These are phyloP conservation scores for Elsinoe arachidis DNA, from an alignment of 2,329 filamentous ascomycete species.

Conservation along the genomic window DNA sequence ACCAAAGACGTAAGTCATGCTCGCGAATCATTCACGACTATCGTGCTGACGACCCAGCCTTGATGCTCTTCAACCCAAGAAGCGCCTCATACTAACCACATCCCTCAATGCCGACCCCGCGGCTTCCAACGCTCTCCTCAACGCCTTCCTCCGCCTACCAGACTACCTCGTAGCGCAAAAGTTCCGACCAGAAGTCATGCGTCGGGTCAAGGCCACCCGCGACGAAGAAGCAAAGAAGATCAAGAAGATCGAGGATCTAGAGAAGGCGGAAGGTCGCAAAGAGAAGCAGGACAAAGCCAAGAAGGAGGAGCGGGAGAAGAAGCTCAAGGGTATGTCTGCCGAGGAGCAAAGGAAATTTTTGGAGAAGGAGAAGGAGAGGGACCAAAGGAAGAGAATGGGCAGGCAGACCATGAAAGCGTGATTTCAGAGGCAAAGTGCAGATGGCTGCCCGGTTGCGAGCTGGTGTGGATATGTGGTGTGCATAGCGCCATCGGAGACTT, in stretches of 20 bases:
- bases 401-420: conserved; percentile 47
- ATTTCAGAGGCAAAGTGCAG: no score
- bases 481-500: no score
- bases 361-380: conserved; percentile 82
- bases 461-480: no score
- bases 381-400: conserved; percentile 53
- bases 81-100: conserved; percentile 71
- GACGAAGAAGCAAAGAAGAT: conserved; percentile 75
- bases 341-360: conserved; percentile 46
- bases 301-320: conserved; percentile 64
- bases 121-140: conserved; percentile 65
- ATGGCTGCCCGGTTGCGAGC: no score
- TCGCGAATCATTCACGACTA: neutral
- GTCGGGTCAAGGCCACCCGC: conserved; percentile 71
- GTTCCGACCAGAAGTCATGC: conserved; percentile 80
- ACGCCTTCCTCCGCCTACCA: conserved; percentile 73
- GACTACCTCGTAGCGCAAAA: conserved; percentile 69
- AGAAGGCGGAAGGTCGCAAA: conserved; percentile 54
- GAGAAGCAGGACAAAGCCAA: conserved; percentile 54
- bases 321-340: conserved; percentile 62
- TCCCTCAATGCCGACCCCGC: conserved; percentile 47
- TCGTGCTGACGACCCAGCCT: conserved; percentile 44
- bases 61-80: conserved; percentile 74
- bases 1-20: conserved; percentile 61
- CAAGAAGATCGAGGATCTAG: conserved; percentile 66